These are phyloP conservation scores for Penicillium griseofulvum DNA, from an alignment of 2,329 filamentous ascomycete genomes.

Conservation along the genomic window DNA sequence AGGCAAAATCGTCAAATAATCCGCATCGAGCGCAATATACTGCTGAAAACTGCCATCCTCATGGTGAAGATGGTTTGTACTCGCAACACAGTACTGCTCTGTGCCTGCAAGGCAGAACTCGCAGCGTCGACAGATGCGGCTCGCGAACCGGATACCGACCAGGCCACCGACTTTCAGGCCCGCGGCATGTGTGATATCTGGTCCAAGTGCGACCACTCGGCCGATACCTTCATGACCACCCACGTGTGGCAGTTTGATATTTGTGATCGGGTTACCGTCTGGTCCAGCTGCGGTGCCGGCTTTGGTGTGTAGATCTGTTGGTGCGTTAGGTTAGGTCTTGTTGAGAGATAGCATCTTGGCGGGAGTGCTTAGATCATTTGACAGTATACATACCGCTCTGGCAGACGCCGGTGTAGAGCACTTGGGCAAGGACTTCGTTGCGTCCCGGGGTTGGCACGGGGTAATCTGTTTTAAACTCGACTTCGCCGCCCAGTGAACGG, in stretches of 20 bases:
- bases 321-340: background rate
- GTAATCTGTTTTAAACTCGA: slow-evolving; percentile 44
- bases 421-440: slow-evolving; percentile 47
- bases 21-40: slow-evolving; percentile 46
- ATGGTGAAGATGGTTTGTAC: slow-evolving; percentile 48
- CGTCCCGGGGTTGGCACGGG: slow-evolving; percentile 40
- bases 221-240: slow-evolving; percentile 49
- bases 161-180: slow-evolving; percentile 39
- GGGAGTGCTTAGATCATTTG: background rate
- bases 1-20: slow-evolving; percentile 45
- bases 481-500: slow-evolving; percentile 38
- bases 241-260: slow-evolving; percentile 48
- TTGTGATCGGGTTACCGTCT: slow-evolving; percentile 43
- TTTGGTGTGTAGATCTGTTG: slow-evolving; percentile 42
- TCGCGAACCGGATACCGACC: slow-evolving; percentile 47
- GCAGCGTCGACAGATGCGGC: slow-evolving; percentile 44
- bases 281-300: slow-evolving; percentile 39
- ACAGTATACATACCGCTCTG: slow-evolving; percentile 39
- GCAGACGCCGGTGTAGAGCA: slow-evolving; percentile 47
- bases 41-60: slow-evolving; percentile 49
- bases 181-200: slow-evolving; percentile 28
- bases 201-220: slow-evolving; percentile 41
- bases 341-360: background rate
- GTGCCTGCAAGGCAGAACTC: slow-evolving; percentile 44
- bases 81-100: slow-evolving; percentile 43